phyloP scores from a whole-genome alignment of 441 rosid genomes.

The Manihot esculenta region DNA sequence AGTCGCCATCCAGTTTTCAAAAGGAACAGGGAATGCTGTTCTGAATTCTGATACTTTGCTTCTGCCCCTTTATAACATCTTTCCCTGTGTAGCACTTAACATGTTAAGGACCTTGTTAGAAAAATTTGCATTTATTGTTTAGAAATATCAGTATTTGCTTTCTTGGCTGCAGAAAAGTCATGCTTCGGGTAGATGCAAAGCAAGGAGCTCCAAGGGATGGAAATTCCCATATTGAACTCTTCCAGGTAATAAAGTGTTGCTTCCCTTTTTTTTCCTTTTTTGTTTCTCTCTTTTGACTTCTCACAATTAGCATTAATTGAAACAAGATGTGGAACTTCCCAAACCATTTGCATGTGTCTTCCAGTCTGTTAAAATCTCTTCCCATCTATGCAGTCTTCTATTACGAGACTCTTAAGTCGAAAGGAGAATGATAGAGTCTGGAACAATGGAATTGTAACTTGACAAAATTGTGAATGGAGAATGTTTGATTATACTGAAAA shows the following conservation, averaged over 20 bases:
- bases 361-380: neutral
- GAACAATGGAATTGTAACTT: too few relatives aligned
- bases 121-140: neutral
- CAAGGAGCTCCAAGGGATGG: slow-evolving; percentile 94
- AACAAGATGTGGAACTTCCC: neutral
- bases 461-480: too few relatives aligned
- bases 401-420: neutral
- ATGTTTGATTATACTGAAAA: too few relatives aligned
- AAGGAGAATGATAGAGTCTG: neutral
- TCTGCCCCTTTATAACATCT: neutral
- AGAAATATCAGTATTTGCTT: neutral
- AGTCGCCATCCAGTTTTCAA: neutral
- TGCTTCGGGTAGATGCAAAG: slow-evolving; percentile 94
- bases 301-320: neutral
- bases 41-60: neutral
- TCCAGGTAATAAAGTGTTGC: slow-evolving; percentile 55
- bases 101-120: neutral
- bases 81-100: neutral
- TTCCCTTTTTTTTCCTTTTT: neutral
- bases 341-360: neutral
- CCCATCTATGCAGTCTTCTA: neutral
- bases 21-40: slow-evolving; percentile 2
- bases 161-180: slow-evolving; percentile 71
- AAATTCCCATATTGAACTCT: slow-evolving; percentile 81
- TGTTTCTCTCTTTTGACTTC: neutral